A percentile compares a stretch with the other conserved stretches of the same genome.
phyloP scores from a whole-genome alignment of 1,284 basidiomycete species.

The Ganoderma boninense region DNA sequence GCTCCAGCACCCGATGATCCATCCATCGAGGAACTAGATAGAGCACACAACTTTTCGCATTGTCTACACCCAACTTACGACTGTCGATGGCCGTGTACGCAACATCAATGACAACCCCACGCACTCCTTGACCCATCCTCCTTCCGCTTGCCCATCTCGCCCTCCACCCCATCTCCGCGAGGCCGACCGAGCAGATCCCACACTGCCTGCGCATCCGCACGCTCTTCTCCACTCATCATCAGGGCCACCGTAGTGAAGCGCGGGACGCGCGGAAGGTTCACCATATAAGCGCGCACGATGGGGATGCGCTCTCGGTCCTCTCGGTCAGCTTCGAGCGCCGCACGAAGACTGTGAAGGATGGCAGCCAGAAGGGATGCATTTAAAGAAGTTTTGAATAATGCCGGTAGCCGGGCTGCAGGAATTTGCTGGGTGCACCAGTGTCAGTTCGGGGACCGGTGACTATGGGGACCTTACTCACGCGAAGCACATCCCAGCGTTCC shows the following conservation, averaged over 20 bases:
- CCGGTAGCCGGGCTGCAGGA: conserved; percentile 58
- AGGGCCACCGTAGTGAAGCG: conserved; percentile 70
- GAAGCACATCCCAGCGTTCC: conserved; percentile 28
- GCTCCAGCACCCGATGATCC: neutral
- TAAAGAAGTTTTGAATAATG: conserved; percentile 70
- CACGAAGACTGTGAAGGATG: conserved; percentile 59
- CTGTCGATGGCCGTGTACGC: neutral
- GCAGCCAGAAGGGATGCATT: conserved; percentile 67
- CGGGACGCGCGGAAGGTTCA: conserved; percentile 57
- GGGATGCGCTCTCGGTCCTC: conserved; percentile 28
- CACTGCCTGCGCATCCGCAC: conserved; percentile 35
- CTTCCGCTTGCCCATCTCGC: conserved; percentile 30
- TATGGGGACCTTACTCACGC: conserved; percentile 22
- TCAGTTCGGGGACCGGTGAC: neutral
- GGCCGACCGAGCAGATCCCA: conserved; percentile 34
- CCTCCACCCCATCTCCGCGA: conserved; percentile 29
- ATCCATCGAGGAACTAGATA: neutral
- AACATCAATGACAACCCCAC: conserved; percentile 28
- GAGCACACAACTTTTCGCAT: neutral
- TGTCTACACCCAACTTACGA: neutral
- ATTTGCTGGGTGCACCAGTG: conserved; percentile 52
- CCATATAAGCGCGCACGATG: conserved; percentile 57
- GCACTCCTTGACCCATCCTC: conserved; percentile 29
- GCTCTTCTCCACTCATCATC: conserved; percentile 67
- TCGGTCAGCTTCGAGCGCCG: conserved; percentile 41